Conservation (phyloP, 495 filamentous ascomycete genomes). For the Aspergillus funiculosus region DNA sequence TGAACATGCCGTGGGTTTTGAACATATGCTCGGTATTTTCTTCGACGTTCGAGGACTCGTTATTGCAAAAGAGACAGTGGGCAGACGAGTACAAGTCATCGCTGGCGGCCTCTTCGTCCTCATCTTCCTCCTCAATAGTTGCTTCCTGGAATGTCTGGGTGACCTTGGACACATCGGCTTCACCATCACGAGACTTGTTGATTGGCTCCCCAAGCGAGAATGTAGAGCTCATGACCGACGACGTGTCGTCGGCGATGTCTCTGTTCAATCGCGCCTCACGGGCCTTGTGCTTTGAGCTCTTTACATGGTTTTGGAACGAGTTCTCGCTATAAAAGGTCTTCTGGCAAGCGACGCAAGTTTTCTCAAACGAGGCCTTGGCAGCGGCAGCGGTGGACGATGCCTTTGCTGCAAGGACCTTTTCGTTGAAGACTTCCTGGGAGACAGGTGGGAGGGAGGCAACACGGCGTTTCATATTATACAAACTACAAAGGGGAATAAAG, state of each 20-base stretch:
- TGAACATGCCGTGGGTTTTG: constrained; percentile 90
- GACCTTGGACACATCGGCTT: constrained; percentile 72
- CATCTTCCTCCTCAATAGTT: constrained; percentile 54
- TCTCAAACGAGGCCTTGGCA: constrained; percentile 85
- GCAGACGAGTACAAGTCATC: constrained; percentile 44
- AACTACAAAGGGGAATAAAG: constrained; percentile 41
- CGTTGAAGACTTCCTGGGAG: constrained; percentile 86
- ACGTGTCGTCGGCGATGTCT: constrained; percentile 56
- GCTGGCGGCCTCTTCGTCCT: constrained; percentile 28
- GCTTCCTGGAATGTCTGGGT: constrained; percentile 71
- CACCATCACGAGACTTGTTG: constrained; percentile 40
- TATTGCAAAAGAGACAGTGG: constrained; percentile 87
- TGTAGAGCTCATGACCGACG: constrained; percentile 83
- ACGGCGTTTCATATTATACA: constrained; percentile 95
- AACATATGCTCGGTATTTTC: constrained; percentile 85
- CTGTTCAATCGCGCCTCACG: constrained; percentile 49
- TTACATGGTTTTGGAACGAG: constrained; percentile 87
- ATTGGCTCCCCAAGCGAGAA: constrained; percentile 85
- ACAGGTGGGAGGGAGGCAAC: constrained; percentile 89
- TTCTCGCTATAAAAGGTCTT: constrained; percentile 96
- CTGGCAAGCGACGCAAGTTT: constrained; percentile 71
- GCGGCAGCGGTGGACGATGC: constrained; percentile 75
- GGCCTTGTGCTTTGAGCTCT: constrained; percentile 83
- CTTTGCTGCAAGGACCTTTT: constrained; percentile 93
- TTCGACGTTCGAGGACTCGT: constrained; percentile 61